Evolutionary conservation across 148 eudicot genomes (phyloP), one percentile per base, ranked within the genome.

Genomic region (Pharnaceum exiguum): DNA sequence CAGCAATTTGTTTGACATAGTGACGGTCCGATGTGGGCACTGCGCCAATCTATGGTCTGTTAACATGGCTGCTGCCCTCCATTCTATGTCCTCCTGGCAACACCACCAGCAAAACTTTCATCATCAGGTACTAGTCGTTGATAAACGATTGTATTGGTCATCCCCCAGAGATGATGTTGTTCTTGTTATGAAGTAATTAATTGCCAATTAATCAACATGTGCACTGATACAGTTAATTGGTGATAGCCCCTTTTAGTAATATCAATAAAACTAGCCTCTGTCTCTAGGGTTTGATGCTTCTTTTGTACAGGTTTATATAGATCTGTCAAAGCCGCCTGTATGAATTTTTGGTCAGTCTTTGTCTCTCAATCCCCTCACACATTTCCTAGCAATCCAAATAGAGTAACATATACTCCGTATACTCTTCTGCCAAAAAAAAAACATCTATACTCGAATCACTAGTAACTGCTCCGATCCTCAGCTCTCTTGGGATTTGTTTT

Each of bases 1-100:
- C 77, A 83, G 62, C 60, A 83, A 66, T 76, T 64, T 89, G 63
- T 74, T 66, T 26, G 94, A 89, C 49, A 77, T 81, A 12, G 96
- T 89, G 75, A 89, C 96, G 27, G 94, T 89, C 46, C 78, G 94
- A 60, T 89, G 96, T 51, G 96, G 96, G 46, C 94, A 89, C 75
- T 89, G 96, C 75, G 63, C 87, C 23, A 85, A 83, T 74, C 77
- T 89, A 29, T 89, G 87, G 89, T 79, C 85, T 13, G 90, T 89
- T 19, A 85, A 89, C 73, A 85, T 89, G 94, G 96, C 93, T 15
- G 85, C 90, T 46, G 87, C 93, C 40, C 83, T 85, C 63, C 79
- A 75, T 46, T 62, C 91, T 3, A 66, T 74, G 25, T 63, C 78
- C 32, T 40, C 72, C 5, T 72, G 65, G 54, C 69, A 62, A 6